A percentile compares a stretch with the other conserved stretches of the same genome.
phyloP scores from a whole-genome alignment of 2,329 filamentous ascomycete genomes.

The Botrytis hyacinthi region DNA sequence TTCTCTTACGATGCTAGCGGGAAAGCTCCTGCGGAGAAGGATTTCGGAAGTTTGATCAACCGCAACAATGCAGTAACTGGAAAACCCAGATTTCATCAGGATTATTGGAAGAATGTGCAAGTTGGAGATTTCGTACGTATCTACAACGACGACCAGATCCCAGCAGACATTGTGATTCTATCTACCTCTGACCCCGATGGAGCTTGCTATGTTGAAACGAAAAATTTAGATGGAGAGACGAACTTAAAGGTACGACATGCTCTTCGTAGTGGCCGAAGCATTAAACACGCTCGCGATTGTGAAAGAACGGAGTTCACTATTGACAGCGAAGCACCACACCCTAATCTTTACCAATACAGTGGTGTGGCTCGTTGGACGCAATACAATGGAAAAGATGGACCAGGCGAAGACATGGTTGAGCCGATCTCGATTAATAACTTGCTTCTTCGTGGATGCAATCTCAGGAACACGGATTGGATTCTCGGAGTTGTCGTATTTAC shows the following conservation, averaged over 20 bases:
- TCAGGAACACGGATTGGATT: constrained; percentile 95
- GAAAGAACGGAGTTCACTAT: constrained; percentile 84
- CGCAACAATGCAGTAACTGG: constrained; percentile 62
- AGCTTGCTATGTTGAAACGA: constrained; percentile 95
- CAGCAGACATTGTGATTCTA: constrained; percentile 87
- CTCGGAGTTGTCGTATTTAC: constrained; percentile 92
- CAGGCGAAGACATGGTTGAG: constrained; percentile 78
- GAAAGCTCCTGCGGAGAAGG: constrained; percentile 40
- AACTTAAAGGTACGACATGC: constrained; percentile 95
- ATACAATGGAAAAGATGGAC: constrained; percentile 58
- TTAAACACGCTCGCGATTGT: constrained; percentile 89
- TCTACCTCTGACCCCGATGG: constrained; percentile 93
- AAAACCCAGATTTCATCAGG: constrained; percentile 83
- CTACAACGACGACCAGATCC: constrained; percentile 94
- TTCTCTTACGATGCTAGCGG: constrained; percentile 44
- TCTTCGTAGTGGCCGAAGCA: constrained; percentile 75
- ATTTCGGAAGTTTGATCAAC: constrained; percentile 72
- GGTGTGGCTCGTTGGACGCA: constrained; percentile 88
- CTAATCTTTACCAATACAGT: constrained; percentile 94
- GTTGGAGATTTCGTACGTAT: constrained; percentile 96
- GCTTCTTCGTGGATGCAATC: constrained; percentile 85
- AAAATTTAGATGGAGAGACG: constrained; percentile 96
- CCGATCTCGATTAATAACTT: constrained; percentile 94
- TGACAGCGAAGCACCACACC: constrained; percentile 86
- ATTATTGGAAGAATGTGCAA: constrained; percentile 91